Percentiles rank a stretch among this genome's conserved stretches.
phyloP scores from a whole-genome alignment of 345 rosid species.

The Nasturtium officinale region DNA sequence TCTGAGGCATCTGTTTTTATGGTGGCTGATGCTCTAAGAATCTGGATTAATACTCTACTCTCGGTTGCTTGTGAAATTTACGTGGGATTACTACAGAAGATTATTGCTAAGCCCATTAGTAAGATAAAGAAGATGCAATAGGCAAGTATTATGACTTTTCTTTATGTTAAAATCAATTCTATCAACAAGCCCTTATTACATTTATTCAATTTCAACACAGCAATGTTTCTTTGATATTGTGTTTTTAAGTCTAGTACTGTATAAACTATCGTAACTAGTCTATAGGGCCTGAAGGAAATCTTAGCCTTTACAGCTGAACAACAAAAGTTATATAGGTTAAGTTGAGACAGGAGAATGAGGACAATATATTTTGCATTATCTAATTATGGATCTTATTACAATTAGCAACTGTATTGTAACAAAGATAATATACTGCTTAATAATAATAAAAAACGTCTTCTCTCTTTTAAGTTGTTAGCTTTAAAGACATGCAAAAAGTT shows the following conservation, averaged over 20 bases:
- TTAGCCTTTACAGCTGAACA: background rate
- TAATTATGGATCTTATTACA: no score
- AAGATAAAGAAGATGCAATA: slow-evolving; percentile 77
- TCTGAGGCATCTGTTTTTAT: slow-evolving; percentile 58
- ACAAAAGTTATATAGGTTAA: background rate
- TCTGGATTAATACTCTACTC: slow-evolving; percentile 52
- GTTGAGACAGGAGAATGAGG: background rate
- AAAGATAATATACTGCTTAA: no score
- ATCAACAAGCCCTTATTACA: background rate
- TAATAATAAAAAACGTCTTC: no score
- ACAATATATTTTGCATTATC: no score
- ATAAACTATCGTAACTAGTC: background rate
- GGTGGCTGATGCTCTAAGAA: slow-evolving; percentile 51
- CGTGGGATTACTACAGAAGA: slow-evolving; percentile 56
- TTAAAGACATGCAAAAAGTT: background rate
- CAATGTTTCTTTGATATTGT: background rate
- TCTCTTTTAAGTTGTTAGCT: background rate
- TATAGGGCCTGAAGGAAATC: background rate
- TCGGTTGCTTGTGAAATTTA: slow-evolving; percentile 68
- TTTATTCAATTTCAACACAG: background rate
- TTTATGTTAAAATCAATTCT: background rate
- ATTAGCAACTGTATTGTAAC: background rate
- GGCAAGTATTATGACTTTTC: slow-evolving; percentile 43
- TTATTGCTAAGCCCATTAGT: slow-evolving; percentile 45
- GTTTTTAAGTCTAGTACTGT: background rate